Base-by-base conservation (phyloP, 1,284 basidiomycete species). In the Vanrija sp. region DNA sequence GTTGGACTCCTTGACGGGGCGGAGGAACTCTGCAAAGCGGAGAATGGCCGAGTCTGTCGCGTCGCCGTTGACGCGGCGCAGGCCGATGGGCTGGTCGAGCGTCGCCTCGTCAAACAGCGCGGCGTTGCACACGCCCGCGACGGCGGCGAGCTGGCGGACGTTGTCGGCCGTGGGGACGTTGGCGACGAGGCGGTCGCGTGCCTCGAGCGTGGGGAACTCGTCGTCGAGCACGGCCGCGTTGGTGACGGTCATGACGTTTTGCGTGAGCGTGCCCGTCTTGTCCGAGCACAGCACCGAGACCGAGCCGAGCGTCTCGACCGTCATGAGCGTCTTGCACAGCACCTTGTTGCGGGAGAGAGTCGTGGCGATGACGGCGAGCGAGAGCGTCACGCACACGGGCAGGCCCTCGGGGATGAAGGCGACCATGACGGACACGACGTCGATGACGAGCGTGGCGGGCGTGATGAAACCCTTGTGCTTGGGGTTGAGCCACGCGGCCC, bases 31-130 rank as follows among this genome's bases (percentile, higher is more conserved):
- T 0, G 83, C 78, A 60, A 84, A 83, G 41, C 82, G 79, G 18
- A 86, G 78, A 35, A 85, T 75, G 6, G 84, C 84, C 14, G 79
- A 81, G 58, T 86, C 70, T 55, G 84, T 85, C 3, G 84, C 80
- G 64, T 86, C 84, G 10, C 85, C 84, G 57, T 83, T 82, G 62
- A 85, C 68, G 35, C 66, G 67, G 27, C 81, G 78, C 16, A 81
- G 73, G 1, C 72, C 68, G 10, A 80, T 39, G 2, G 82, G 77
- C 39, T 74, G 63, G 44, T 79, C 76, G 10, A 64, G 65, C 0
- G 64, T 58, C 2, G 68, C 64, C 6, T 48, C 46, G 47, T 82
- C 80, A 50, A 85, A 86, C 27, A 73, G 76, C 0, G 85, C 84
- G 7, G 79, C 82, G 53, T 85, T 86, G 72, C 84, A 86, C 6